Conservation (phyloP, 2,329 filamentous ascomycete species). For the Neonectria neomacrospora region DNA sequence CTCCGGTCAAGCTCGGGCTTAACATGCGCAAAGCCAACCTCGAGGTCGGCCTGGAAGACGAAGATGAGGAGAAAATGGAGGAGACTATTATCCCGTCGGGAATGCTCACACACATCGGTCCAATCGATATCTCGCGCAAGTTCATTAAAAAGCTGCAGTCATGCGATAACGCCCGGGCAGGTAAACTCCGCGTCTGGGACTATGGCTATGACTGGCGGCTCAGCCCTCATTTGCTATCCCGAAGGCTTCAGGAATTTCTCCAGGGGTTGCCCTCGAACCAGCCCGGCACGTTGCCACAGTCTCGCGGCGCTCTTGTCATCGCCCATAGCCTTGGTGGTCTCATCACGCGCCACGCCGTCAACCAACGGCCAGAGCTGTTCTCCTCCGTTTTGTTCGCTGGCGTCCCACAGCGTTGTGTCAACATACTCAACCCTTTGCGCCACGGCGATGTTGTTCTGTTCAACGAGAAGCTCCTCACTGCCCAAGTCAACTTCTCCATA, state of each 20-base stretch:
- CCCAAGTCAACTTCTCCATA: slow-evolving; percentile 92
- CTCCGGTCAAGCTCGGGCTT: slow-evolving; percentile 90
- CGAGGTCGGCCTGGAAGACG: slow-evolving; percentile 82
- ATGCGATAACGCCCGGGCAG: slow-evolving; percentile 76
- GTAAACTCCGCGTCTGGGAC: slow-evolving; percentile 82
- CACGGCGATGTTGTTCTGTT: slow-evolving; percentile 94
- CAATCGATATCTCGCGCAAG: slow-evolving; percentile 87
- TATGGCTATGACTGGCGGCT: slow-evolving; percentile 97
- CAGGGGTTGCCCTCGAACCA: slow-evolving; percentile 80
- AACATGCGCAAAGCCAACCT: slow-evolving; percentile 93
- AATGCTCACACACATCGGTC: slow-evolving; percentile 91
- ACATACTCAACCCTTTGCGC: slow-evolving; percentile 87
- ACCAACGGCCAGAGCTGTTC: slow-evolving; percentile 85
- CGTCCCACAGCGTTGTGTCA: slow-evolving; percentile 86
- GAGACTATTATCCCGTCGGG: slow-evolving; percentile 86
- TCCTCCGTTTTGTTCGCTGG: slow-evolving; percentile 88
- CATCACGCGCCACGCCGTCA: slow-evolving; percentile 89
- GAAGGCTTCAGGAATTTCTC: slow-evolving; percentile 77
- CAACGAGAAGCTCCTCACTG: slow-evolving; percentile 88
- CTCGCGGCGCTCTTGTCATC: slow-evolving; percentile 80
- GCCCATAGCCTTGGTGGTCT: slow-evolving; percentile 89
- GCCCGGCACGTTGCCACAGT: slow-evolving; percentile 59
- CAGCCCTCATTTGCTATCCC: slow-evolving; percentile 80
- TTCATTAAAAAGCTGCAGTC: slow-evolving; percentile 82
- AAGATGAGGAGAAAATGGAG: slow-evolving; percentile 86